A percentile compares a stretch with the other conserved stretches of the same genome.
Conservation (phyloP, 768 basidiomycete genomes). For the Pholiota conissans region DNA sequence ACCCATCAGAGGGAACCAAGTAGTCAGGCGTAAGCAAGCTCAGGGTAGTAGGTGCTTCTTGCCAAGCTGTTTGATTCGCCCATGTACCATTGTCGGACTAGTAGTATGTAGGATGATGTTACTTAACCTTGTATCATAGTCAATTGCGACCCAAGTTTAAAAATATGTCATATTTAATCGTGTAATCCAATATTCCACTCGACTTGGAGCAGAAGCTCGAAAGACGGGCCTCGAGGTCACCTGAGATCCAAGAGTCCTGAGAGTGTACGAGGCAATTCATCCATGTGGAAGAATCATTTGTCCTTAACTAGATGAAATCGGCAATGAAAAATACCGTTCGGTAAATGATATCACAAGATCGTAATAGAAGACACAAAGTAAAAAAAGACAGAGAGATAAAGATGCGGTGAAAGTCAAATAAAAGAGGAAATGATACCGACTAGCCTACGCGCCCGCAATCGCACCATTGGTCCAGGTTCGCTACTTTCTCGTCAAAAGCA, state of each 20-base stretch:
- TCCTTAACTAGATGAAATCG: not conserved
- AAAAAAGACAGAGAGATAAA: not conserved
- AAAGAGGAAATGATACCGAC: no score
- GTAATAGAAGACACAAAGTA: not conserved
- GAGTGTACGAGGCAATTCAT: no score
- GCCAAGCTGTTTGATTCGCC: no score
- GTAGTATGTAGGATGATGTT: not conserved
- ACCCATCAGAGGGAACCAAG: not conserved
- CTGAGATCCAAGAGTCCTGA: not conserved
- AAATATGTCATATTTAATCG: not conserved
- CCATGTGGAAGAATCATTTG: not conserved
- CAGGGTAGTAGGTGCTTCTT: no score
- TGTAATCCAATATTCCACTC: not conserved
- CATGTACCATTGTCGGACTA: no score
- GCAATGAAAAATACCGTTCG: not conserved
- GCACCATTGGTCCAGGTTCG: not conserved
- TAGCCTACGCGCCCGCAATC: no score
- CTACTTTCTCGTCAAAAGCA: conserved; percentile 18
- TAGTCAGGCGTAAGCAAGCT: not conserved
- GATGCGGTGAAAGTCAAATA: no score
- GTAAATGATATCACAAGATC: not conserved
- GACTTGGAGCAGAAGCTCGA: no score
- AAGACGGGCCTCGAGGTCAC: not conserved
- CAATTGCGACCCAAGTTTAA: not conserved
- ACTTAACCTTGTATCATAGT: not conserved